phyloP scores from a whole-genome alignment of 2,329 filamentous ascomycete species.

The Nemania sp. region DNA sequence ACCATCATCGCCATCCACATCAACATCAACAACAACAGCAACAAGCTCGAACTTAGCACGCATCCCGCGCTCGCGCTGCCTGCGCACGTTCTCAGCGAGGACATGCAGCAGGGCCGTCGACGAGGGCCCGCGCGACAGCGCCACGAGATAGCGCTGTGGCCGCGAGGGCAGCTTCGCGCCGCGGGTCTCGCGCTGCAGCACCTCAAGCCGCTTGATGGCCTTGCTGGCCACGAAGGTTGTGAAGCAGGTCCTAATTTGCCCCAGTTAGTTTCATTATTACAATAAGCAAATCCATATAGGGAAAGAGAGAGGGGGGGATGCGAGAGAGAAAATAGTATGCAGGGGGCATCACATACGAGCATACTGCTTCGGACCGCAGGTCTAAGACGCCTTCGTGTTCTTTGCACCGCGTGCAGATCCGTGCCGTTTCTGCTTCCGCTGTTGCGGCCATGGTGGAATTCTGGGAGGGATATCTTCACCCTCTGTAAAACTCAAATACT shows the following conservation, averaged over 20 bases:
- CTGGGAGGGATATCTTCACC: too few relatives aligned
- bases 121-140: constrained; percentile 80
- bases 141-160: constrained; percentile 66
- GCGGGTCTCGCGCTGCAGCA: constrained; percentile 53
- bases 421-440: constrained; percentile 21
- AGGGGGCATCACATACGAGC: constrained; percentile 33
- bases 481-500: too few relatives aligned
- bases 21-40: constrained; percentile 45
- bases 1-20: not conserved
- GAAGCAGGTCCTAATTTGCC: constrained; percentile 68
- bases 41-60: constrained; percentile 61
- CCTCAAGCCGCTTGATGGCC: constrained; percentile 70
- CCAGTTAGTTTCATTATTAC: not conserved
- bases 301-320: too few relatives aligned
- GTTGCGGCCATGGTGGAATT: constrained; percentile 32
- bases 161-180: constrained; percentile 36
- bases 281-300: not conserved
- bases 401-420: constrained; percentile 40
- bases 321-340: not conserved
- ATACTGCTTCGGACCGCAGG: constrained; percentile 38
- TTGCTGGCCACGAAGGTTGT: constrained; percentile 77
- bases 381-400: constrained; percentile 37
- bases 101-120: constrained; percentile 78
- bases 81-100: constrained; percentile 68
- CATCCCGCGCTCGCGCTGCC: constrained; percentile 65